phyloP scores from a whole-genome alignment of 75 land plant species.

The Chamaecyparis obtusa region DNA sequence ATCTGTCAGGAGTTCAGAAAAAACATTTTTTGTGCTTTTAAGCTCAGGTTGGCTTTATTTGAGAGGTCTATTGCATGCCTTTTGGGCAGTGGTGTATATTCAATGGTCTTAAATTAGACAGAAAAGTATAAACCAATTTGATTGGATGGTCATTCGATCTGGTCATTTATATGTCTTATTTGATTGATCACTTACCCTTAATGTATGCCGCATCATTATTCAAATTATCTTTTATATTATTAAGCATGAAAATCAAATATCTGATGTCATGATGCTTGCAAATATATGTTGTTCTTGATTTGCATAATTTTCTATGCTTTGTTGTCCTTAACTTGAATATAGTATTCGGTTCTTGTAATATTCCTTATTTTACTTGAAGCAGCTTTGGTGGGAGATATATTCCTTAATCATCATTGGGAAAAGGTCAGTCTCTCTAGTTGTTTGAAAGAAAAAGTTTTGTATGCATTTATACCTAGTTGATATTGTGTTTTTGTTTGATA shows the following conservation, averaged over 20 bases:
- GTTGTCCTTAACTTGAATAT: constrained; percentile 37
- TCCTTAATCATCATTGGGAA: constrained; percentile 71
- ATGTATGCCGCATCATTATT: neutral
- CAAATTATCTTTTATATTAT: neutral
- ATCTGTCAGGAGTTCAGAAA: no score
- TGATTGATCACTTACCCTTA: no score
- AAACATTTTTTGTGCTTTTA: no score
- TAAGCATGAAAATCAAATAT: neutral
- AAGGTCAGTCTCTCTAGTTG: constrained; percentile 35
- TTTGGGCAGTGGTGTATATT: no score
- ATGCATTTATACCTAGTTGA: neutral
- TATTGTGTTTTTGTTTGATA: constrained; percentile 14
- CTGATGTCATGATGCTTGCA: neutral
- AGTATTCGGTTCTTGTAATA: constrained; percentile 57
- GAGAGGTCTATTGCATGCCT: no score
- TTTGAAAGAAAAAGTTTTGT: neutral
- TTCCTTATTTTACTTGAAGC: constrained; percentile 56
- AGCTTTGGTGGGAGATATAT: constrained; percentile 53
- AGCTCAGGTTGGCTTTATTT: no score
- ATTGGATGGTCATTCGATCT: no score
- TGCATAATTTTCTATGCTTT: neutral
- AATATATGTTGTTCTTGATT: neutral
- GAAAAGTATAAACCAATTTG: no score
- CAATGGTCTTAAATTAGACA: no score
- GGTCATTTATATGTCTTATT: no score